Evolutionary conservation across 306 rosid genomes (phyloP).

Genomic region (Acmispon strigosus): DNA sequence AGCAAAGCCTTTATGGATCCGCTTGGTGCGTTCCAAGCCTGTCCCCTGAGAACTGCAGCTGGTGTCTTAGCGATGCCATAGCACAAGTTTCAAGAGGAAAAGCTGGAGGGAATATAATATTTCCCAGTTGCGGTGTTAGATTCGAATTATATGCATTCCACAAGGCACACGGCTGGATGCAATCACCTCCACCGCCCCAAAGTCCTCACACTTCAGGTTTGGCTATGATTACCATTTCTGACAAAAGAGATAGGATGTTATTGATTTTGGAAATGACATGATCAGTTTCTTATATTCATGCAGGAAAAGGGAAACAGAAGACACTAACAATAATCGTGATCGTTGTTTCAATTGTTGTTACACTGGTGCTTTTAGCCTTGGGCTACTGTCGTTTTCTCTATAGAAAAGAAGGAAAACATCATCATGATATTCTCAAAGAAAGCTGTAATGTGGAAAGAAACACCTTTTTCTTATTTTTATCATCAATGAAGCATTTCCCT

Average conservation of each 20-base stretch:
- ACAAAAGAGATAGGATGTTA: too few species aligned
- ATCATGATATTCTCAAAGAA: slow-evolving; percentile 32
- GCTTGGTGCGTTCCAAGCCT: background rate
- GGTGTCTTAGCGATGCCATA: slow-evolving; percentile 17
- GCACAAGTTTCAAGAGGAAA: slow-evolving; percentile 15
- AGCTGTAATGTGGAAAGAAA: background rate
- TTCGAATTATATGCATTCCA: background rate
- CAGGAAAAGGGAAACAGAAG: slow-evolving; percentile 30
- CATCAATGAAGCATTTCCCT: background rate
- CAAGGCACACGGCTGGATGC: too few species aligned
- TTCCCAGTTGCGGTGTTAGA: slow-evolving; percentile 6
- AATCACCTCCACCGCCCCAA: background rate
- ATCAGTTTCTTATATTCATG: slow-evolving; percentile 13
- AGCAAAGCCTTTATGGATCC: background rate
- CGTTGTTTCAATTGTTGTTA: slow-evolving; percentile 3
- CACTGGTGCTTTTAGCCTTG: slow-evolving; percentile 12
- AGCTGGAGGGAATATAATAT: slow-evolving; percentile 7
- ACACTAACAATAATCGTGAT: background rate
- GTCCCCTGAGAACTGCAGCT: background rate
- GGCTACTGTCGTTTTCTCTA: slow-evolving; percentile 13
- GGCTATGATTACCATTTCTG: too few species aligned
- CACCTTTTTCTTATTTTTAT: background rate
- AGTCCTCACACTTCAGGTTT: background rate
- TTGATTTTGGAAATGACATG: background rate
- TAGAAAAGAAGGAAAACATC: slow-evolving; percentile 18